Base-by-base conservation (phyloP, 1,284 basidiomycete genomes). In the Fomitopsis betulina region DNA sequence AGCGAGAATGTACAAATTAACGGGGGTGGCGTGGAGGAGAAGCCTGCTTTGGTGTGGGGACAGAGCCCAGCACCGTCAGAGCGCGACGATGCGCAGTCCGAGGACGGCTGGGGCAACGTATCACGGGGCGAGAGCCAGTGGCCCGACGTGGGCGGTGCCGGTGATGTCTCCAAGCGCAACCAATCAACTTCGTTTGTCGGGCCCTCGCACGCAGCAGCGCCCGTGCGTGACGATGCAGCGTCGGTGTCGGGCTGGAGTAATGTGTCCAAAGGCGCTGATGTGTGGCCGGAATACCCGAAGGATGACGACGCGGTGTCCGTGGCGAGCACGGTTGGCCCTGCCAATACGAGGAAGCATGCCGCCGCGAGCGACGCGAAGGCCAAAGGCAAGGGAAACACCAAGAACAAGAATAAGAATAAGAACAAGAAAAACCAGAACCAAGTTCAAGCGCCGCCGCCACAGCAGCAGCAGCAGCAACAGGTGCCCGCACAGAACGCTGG, bases 201-300 rank as follows among this genome's bases (percentile, higher is more conserved):
- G 17, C 50, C n/a, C 17, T 1, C 39, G 39, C 21, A 42, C 4
- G 39, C 17, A 30, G 25, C 32, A n/a, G n/a, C n/a, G n/a, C n/a
- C n/a, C n/a, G n/a, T n/a, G n/a, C 35, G 25, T 12, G 13, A 12
- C 35, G 35, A 37, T 15, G 35, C 42, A 43, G 61, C 58, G 60
- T 56, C 61, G 39, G 56, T 23, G 25, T 58, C 58, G 57, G 56
- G 53, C 23, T 67, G 66, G 66, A 64, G 60, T 32, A 59, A 53
- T 39, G 42, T 63, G 30, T 63, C 63, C 5, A 56, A 53, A 4
- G 64, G 64, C 63, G n/a, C 62, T 62, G 65, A 21, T 15, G 6
- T 39, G 19, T 30, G 52, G 21, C 21, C 17, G n/a, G 35, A 15
- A 7, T 12, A 10, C 40, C 7, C 25, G 23, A 45, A 56, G 30